Evolutionary conservation across 1,139 yeast genomes (phyloP), one percentile per base, ranked within the genome.

Genomic region (Kurtzmaniella quercitrusa): DNA sequence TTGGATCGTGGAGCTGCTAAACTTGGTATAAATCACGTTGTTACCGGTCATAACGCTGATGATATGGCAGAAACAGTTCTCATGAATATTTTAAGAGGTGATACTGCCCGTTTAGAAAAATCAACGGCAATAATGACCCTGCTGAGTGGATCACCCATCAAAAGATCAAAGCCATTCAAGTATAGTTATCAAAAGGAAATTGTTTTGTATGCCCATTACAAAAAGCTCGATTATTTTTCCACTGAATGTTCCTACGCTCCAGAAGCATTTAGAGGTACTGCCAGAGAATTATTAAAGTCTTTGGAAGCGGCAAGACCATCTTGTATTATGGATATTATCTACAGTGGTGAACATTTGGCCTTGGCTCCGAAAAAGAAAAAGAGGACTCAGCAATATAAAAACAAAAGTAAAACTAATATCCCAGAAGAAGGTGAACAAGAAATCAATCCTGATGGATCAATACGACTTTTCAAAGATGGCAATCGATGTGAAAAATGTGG

Each of bases 221-320:
- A 89, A 65, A 86, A 89, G 56, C 73, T 94, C 43, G 98, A 94
- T 61, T 94, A 94, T 61, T 94, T 94, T 59, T 86, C 96, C 5
- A 94, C 99, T 0, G 99, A 94, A 57, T 94, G 99, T 63, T 84
- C 96, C 0, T 94, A 94, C 65, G 96, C 98, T 0, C 98, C 98
- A 1, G 98, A 94, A 60, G 98, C 99, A 0, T 94, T 94, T 58
- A 72, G 99, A 52, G 98, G 99, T 9, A 94, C 98, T 0, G 97
- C 98, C 0, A 76, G 99, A 55, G 93, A 89, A 45, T 71, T 93
- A 33, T 80, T 94, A 69, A 93, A 93, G 61, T 87, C 89, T 47
- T 68, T 94, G 44, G 98, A 93, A 57, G 80, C 95, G 2, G 82
- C 91, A 1, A 74, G 98, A 53, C 97, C 98, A 4, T 84, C 95